phyloP scores from a whole-genome alignment of 176 grass and related monocot species.

The Carex pumila region DNA sequence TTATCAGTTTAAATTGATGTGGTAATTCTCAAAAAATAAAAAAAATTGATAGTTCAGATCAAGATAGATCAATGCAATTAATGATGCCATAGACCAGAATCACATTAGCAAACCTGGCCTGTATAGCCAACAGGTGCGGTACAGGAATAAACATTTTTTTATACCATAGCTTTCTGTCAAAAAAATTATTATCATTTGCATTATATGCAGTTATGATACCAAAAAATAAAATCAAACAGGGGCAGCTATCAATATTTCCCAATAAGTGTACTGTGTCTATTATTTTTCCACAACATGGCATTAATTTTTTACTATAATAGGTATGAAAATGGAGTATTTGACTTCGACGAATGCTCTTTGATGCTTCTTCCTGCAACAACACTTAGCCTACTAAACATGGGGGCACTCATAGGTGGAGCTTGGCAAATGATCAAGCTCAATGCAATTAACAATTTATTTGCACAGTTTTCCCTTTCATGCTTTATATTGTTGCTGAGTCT shows the following conservation, averaged over 20 bases:
- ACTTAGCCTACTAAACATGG: slow-evolving; percentile 41
- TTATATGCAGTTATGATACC: background rate
- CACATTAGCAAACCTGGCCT: background rate
- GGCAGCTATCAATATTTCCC: background rate
- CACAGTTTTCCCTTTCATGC: slow-evolving; percentile 30
- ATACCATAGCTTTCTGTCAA: too few species aligned
- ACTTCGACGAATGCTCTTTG: slow-evolving; percentile 35
- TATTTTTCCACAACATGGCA: background rate
- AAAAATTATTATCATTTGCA: too few species aligned
- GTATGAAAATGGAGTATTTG: slow-evolving; percentile 39
- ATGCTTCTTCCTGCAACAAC: slow-evolving; percentile 57
- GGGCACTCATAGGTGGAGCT: slow-evolving; percentile 12
- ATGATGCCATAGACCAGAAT: background rate
- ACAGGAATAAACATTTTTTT: background rate
- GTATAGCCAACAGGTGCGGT: background rate
- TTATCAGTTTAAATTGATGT: background rate
- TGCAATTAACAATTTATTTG: background rate
- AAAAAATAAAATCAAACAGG: background rate
- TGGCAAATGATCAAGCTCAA: slow-evolving; percentile 26
- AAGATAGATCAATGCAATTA: background rate
- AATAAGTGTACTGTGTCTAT: background rate
- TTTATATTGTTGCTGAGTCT: slow-evolving; percentile 36
- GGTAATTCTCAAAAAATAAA: background rate
- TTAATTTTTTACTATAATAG: background rate
- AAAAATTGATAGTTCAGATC: background rate